These are phyloP conservation scores for Coemansia sp. DNA, from an alignment of 192 early-diverging fungal species.

Conservation along the genomic window DNA sequence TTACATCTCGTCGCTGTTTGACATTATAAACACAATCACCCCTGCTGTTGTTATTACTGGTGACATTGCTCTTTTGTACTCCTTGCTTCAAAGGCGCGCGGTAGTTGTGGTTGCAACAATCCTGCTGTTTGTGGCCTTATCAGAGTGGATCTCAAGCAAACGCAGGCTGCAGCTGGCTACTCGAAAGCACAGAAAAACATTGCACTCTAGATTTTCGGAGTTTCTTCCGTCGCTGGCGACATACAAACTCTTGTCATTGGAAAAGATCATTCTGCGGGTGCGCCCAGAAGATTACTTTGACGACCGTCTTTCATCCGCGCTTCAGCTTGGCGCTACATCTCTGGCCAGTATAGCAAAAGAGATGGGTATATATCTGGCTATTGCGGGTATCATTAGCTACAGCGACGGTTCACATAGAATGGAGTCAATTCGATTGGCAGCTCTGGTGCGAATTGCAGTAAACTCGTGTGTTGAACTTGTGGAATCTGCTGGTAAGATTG, in stretches of 20 bases:
- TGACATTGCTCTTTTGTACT: conserved; percentile 15
- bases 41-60: conserved; percentile 10
- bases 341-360: conserved; percentile 11
- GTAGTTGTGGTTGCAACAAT: background rate
- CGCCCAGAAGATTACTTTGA: conserved; percentile 19
- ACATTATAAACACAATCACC: conserved; percentile 1
- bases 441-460: conserved; percentile 3
- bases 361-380: conserved; percentile 11
- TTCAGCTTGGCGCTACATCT: conserved; percentile 12
- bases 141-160: conserved; percentile 20
- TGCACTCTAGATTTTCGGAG: conserved; percentile 20
- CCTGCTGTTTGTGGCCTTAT: conserved; percentile 2
- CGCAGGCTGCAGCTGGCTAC: conserved; percentile 3
- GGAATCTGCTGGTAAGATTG: conserved; percentile 2
- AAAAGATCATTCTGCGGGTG: conserved; percentile 15
- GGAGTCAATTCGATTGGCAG: background rate
- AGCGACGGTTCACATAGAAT: background rate
- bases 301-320: conserved; percentile 5
- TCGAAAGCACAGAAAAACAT: conserved; percentile 3
- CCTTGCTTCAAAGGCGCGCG: conserved; percentile 18
- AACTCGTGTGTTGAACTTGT: conserved; percentile 16
- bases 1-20: conserved; percentile 12
- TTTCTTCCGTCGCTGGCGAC: conserved; percentile 19
- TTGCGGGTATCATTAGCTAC: background rate
- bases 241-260: conserved; percentile 32